Evolutionary conservation across 2,329 filamentous ascomycete genomes (phyloP).

Genomic region (Scedosporium dehoogii): DNA sequence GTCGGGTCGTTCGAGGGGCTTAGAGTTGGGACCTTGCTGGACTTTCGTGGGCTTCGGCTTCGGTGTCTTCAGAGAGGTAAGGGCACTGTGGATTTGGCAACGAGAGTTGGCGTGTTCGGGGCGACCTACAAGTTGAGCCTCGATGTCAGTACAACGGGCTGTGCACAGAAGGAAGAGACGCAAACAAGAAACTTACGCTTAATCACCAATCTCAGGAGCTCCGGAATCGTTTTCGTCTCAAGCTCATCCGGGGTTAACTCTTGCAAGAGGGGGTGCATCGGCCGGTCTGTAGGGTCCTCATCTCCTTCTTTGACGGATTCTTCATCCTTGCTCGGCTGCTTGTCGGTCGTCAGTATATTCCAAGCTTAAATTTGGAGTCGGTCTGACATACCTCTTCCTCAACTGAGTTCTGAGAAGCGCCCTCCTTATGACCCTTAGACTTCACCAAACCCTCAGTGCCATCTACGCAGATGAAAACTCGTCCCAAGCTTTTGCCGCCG

Average conservation of each 20-base stretch:
- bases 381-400: background rate
- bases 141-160: background rate
- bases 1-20: no score
- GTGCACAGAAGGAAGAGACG: background rate
- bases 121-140: background rate
- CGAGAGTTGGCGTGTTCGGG: background rate
- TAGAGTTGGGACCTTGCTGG: no score
- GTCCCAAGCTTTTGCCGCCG: background rate
- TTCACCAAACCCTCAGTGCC: background rate
- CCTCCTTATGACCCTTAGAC: background rate
- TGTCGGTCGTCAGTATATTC: background rate
- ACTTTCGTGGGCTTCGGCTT: no score
- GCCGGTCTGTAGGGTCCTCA: background rate
- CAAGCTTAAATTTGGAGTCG: background rate
- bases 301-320: background rate
- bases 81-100: constrained; percentile 2
- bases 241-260: background rate
- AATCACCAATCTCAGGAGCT: constrained; percentile 2
- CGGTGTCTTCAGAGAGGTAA: background rate
- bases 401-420: background rate
- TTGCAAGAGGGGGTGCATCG: background rate
- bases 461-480: background rate
- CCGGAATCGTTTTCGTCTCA: background rate
- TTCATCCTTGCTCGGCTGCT: background rate
- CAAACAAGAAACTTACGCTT: background rate